Base-by-base conservation (phyloP, 2,329 filamentous ascomycete species). In the Trichoderma sp. region DNA sequence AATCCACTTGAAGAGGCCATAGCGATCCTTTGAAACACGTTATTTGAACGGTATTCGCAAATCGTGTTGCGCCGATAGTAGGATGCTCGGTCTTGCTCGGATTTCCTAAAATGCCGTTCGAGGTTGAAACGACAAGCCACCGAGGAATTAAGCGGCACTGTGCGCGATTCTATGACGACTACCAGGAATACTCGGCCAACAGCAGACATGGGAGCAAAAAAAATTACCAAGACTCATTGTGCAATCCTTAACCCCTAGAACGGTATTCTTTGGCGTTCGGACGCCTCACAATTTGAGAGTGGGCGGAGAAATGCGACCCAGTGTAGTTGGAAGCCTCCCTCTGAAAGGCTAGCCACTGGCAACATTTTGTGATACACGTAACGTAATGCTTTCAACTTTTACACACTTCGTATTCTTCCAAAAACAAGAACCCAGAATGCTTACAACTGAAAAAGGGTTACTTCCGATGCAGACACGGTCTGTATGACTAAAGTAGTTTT, bases 31-130 rank as follows among this genome's bases (percentile, higher is more conserved):
- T 15, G 21, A 28, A 28, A 36, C 14, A 26, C 28, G 9, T 18
- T 26, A 14, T 47, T 1, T 32, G 4, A 11, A 18, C 39, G 62
- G 62, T 11, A 30, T 65, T 47, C 66, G 66, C 36, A 32, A 12
- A 8, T 47, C 3, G 4, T 32, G 36, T 15, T n/a, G 14, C 26
- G 9, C 56, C 66, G 62, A 21, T 60, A 18, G 56, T 36, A 34
- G 34, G 26, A n/a, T 14, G 3, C 56, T 69, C 66, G 66, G 66
- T 43, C 36, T 69, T 61, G 36, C 66, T 69, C 66, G 66, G 66
- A 60, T 34, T 57, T 69, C 53, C 56, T 57, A 39, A 61, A 61
- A 47, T 69, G 66, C 66, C 56, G 53, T 69, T 43, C 14, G 47
- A 32, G 6, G 47, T 18, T 66, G 1, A 26, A 36, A 15, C 14